These are phyloP conservation scores for Epichloe baconii DNA, from an alignment of 2,329 filamentous ascomycete genomes.

Conservation along the genomic window DNA sequence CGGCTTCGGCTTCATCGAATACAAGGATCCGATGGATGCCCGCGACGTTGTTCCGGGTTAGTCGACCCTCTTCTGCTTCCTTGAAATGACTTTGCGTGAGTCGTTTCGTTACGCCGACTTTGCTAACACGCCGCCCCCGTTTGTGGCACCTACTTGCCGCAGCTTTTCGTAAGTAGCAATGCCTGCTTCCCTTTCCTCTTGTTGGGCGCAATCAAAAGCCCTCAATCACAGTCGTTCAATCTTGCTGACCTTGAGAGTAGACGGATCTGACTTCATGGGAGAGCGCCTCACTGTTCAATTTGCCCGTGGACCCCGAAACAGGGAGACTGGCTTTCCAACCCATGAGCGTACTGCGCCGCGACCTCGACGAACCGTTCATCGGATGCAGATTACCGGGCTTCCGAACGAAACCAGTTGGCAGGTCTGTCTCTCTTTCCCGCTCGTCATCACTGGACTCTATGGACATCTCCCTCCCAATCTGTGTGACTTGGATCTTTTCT, in stretches of 20 bases:
- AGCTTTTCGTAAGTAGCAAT: constrained; percentile 48
- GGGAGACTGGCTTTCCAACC: constrained; percentile 35
- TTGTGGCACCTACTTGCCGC: constrained; percentile 7
- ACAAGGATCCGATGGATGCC: constrained; percentile 96
- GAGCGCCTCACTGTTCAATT: constrained; percentile 97
- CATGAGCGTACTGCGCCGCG: constrained; percentile 51
- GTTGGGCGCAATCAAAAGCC: background rate
- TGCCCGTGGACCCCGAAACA: constrained; percentile 66
- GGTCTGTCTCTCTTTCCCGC: constrained; percentile 68
- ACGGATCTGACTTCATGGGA: constrained; percentile 97
- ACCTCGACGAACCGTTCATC: constrained; percentile 84
- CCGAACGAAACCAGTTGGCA: constrained; percentile 99
- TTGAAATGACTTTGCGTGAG: background rate
- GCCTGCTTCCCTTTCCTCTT: background rate
- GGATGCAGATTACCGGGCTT: constrained; percentile 96
- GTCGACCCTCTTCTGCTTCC: constrained; percentile 16
- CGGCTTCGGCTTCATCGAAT: constrained; percentile 98
- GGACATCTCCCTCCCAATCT: constrained; percentile 19
- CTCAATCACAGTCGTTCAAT: background rate
- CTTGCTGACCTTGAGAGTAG: constrained; percentile 30
- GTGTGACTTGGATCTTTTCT: constrained; percentile 19
- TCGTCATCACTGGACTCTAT: constrained; percentile 35
- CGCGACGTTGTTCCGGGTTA: constrained; percentile 96
- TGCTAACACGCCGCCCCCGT: constrained; percentile 5
- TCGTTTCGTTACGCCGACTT: background rate